Base-by-base conservation (phyloP, 768 basidiomycete genomes). In the Boletus sensibilis region DNA sequence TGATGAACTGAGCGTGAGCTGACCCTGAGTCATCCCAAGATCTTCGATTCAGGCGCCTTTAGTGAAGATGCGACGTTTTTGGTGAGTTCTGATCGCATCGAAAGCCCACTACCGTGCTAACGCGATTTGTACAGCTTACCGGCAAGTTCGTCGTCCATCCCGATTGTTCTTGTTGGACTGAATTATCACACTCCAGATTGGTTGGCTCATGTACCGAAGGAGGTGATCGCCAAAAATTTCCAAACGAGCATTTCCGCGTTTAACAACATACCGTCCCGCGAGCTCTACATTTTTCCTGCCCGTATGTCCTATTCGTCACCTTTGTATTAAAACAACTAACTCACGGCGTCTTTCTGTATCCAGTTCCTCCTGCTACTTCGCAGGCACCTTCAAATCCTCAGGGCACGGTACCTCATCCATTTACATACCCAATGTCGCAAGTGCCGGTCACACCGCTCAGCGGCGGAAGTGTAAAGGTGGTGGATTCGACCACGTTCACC, bases 161-260 rank as follows among this genome's bases (percentile, higher is more conserved):
- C 11, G 6, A n/a, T n/a, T 16, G 34, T 52, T 50, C 23, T 34
- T 34, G 14, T n/a, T 39, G 20, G 31, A 21, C 39, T 48, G 11
- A 60, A n/a, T 31, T 21, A 37, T 16, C 25, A 29, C 21, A 1
- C 3, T 18, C 21, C 10, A 60, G 84, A 87, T 59, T 87, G 85
- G 84, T 72, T 86, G 27, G 76, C 84, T 16, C 85, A 86, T 58
- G 74, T 81, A 3, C 82, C 82, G 4, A 72, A 75, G 59, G 74
- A 75, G 34, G 79, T 83, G 11, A 67, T 86, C 5, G 82, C 84
- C 16, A 85, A 85, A 69, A 87, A 85, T 62, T 86, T 86, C 60
- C 75, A 79, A 33, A 66, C 76, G 18, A 55, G 64, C 49, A 72
- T 74, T 18, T 70, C 79, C 46, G 72, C 77, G 4, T 84, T 83